A percentile compares a stretch with the other conserved stretches of the same genome.
These are phyloP conservation scores for Sechiopsis laciniata DNA, from an alignment of 306 rosid genomes.

Conservation along the genomic window DNA sequence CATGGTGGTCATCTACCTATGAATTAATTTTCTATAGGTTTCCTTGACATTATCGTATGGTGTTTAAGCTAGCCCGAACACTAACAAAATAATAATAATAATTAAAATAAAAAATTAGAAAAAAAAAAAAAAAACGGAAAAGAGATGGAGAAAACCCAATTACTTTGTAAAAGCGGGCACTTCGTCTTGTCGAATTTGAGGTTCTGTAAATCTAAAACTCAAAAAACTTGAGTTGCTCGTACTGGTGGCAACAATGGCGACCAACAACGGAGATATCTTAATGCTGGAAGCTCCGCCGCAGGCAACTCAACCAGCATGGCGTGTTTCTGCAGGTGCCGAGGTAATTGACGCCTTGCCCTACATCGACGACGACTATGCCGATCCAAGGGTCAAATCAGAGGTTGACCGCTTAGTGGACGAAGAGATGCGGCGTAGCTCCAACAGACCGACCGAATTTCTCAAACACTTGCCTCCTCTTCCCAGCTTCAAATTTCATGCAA, in stretches of 20 bases:
- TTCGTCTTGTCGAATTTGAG: not conserved
- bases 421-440: constrained; percentile 85
- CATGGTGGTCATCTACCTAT: no score
- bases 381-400: constrained; percentile 61
- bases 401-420: constrained; percentile 86
- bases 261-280: constrained; percentile 30
- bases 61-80: no score
- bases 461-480: constrained; percentile 85
- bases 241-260: constrained; percentile 36
- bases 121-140: not conserved
- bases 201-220: not conserved
- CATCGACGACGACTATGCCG: constrained; percentile 79
- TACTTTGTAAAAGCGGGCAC: not conserved
- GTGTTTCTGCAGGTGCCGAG: constrained; percentile 48
- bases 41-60: no score
- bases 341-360: constrained; percentile 84
- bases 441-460: constrained; percentile 80
- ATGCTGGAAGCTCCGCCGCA: constrained; percentile 84
- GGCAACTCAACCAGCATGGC: constrained; percentile 37
- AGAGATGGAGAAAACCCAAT: not conserved
- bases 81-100: no score
- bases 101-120: no score
- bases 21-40: no score
- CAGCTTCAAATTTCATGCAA: constrained; percentile 54
- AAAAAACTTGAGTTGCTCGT: not conserved